These are phyloP conservation scores for Astrothelium macrocarpum DNA, from an alignment of 495 filamentous ascomycete genomes.

Conservation along the genomic window DNA sequence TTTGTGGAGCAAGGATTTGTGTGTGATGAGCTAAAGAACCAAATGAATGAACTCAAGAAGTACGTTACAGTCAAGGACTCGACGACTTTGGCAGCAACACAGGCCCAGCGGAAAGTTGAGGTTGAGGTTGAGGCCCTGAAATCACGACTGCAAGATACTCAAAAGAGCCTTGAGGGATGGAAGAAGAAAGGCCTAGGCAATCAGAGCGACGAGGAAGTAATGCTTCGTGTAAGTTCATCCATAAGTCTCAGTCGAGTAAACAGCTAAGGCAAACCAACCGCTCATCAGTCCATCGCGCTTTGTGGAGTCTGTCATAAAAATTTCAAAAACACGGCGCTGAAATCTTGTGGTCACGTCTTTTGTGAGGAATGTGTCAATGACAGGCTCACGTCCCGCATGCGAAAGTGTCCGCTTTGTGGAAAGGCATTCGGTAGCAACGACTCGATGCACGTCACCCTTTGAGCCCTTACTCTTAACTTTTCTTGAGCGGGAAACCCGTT, in stretches of 20 bases:
- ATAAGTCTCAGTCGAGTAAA: not conserved
- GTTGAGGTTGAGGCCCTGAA: constrained; percentile 63
- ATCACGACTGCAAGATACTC: constrained; percentile 59
- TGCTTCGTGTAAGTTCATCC: constrained; percentile 59
- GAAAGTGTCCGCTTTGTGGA: constrained; percentile 91
- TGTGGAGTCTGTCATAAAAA: constrained; percentile 83
- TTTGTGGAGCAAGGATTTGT: constrained; percentile 55
- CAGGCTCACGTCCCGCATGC: constrained; percentile 72
- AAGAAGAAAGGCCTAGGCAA: constrained; percentile 71
- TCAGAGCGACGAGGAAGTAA: constrained; percentile 69
- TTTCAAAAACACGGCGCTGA: constrained; percentile 88
- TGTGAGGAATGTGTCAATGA: constrained; percentile 86
- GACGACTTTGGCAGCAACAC: constrained; percentile 39
- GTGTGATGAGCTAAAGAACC: constrained; percentile 62
- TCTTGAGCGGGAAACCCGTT: not conserved
- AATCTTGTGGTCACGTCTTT: constrained; percentile 93
- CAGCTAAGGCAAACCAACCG: not conserved
- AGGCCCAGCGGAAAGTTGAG: constrained; percentile 60
- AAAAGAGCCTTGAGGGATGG: constrained; percentile 70
- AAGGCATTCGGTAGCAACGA: constrained; percentile 83
- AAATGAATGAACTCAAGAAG: constrained; percentile 65
- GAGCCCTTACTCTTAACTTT: not conserved
- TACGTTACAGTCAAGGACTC: constrained; percentile 65
- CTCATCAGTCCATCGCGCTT: constrained; percentile 62
- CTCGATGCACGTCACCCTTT: constrained; percentile 52